A percentile compares a stretch with the other conserved stretches of the same genome.
Evolutionary conservation across 1,139 yeast species (phyloP).

Genomic region (Nakaseomyces sp.): DNA sequence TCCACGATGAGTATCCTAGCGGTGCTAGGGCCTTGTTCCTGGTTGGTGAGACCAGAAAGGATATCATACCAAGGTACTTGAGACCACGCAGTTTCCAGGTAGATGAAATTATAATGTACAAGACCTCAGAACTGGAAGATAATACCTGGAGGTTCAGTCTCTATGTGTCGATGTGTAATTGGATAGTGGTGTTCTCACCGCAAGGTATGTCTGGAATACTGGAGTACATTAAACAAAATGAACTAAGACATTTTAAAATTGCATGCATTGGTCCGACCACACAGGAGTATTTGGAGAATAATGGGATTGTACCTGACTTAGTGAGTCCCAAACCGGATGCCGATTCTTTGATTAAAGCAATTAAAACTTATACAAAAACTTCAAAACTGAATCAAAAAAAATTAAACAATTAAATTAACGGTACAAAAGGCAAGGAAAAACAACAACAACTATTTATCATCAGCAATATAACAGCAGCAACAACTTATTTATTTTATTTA

Average conservation of each 20-base stretch:
- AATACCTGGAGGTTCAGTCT: conserved; percentile 36
- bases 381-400: background rate
- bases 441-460: too few relatives aligned
- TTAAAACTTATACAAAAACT: conserved; percentile 13
- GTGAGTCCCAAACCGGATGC: conserved; percentile 75
- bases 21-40: conserved; percentile 43
- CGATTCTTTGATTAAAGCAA: conserved; percentile 39
- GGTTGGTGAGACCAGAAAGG: conserved; percentile 81
- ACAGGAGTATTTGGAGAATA: conserved; percentile 45
- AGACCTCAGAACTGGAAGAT: conserved; percentile 47
- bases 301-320: conserved; percentile 49
- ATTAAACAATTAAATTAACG: too few relatives aligned
- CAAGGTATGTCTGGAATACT: conserved; percentile 70
- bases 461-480: too few relatives aligned
- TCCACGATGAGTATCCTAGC: conserved; percentile 37
- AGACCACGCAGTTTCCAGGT: conserved; percentile 40
- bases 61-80: conserved; percentile 64
- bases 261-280: conserved; percentile 97
- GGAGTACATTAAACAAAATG: conserved; percentile 33
- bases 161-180: conserved; percentile 27
- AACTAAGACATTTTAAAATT: conserved; percentile 33
- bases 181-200: conserved; percentile 87
- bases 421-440: background rate
- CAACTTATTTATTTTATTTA: too few relatives aligned
- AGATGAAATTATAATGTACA: conserved; percentile 59